Evolutionary conservation across 371 early-diverging fungal genomes (phyloP).

Genomic region (Syncephalis fuscata): DNA sequence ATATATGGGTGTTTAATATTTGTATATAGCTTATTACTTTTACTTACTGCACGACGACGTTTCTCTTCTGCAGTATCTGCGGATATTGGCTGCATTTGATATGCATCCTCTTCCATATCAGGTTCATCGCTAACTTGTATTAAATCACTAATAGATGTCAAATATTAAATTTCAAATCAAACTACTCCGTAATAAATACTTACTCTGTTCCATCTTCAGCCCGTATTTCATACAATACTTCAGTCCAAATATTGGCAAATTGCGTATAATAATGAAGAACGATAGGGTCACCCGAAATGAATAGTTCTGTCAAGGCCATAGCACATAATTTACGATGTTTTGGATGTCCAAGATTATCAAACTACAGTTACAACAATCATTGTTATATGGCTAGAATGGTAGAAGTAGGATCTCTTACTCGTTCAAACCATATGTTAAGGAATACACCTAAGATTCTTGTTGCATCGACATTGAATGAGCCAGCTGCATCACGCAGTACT

Average conservation of each 20-base stretch:
- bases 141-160: too few relatives aligned
- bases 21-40: too few relatives aligned
- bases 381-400: background rate
- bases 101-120: too few relatives aligned
- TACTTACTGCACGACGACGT: too few relatives aligned
- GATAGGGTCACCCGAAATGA: conserved; percentile 26
- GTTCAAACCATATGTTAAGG: conserved; percentile 45
- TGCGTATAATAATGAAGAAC: conserved; percentile 23
- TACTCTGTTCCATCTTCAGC: conserved; percentile 34
- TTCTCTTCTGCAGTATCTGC: too few relatives aligned
- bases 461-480: conserved; percentile 19
- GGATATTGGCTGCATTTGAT: too few relatives aligned
- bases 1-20: too few relatives aligned
- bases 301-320: conserved; percentile 42
- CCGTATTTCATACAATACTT: conserved; percentile 39
- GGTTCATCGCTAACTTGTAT: too few relatives aligned
- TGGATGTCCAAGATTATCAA: conserved; percentile 56
- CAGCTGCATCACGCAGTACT: conserved; percentile 21
- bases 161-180: too few relatives aligned
- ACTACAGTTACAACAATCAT: conserved; percentile 16
- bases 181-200: too few relatives aligned
- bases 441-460: conserved; percentile 21
- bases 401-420: conserved; percentile 19
- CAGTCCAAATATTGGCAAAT: conserved; percentile 42
- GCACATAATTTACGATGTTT: conserved; percentile 54